phyloP scores from a whole-genome alignment of 202 grass and related monocot species.

The Hordeum pubiflorum region DNA sequence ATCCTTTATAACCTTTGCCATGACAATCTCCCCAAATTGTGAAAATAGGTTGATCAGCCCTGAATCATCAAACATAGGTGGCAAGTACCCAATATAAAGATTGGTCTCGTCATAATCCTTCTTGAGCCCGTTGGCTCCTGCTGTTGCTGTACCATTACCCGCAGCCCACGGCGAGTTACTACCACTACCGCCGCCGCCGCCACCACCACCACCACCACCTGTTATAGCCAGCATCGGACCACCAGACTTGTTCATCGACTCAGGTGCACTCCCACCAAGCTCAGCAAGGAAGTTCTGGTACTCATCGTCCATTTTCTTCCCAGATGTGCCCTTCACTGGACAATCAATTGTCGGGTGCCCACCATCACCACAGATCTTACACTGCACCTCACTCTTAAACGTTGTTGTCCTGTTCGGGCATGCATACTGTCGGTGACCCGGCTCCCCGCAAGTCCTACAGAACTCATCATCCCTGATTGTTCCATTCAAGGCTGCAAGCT shows the following conservation, averaged over 20 bases:
- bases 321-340: constrained; percentile 68
- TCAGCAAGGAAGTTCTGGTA: constrained; percentile 95
- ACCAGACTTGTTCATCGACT: constrained; percentile 62
- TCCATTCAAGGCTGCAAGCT: constrained; percentile 74
- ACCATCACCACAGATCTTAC: constrained; percentile 92
- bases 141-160: constrained; percentile 13
- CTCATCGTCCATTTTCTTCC: constrained; percentile 97
- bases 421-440: constrained; percentile 74
- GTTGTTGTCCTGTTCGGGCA: constrained; percentile 58
- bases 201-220: constrained; percentile 7
- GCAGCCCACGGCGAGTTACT: constrained; percentile 52
- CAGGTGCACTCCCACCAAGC: constrained; percentile 82
- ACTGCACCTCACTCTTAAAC: constrained; percentile 87
- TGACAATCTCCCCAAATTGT: constrained; percentile 77
- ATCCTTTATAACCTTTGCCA: constrained; percentile 98
- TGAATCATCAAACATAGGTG: constrained; percentile 78
- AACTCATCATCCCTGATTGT: constrained; percentile 96
- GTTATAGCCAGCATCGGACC: constrained; percentile 52
- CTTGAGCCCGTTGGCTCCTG: constrained; percentile 47
- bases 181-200: background rate
- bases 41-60: constrained; percentile 69
- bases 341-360: constrained; percentile 96
- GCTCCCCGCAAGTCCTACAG: constrained; percentile 84
- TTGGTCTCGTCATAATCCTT: constrained; percentile 87
- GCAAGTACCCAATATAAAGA: constrained; percentile 85